Conservation (phyloP, 768 basidiomycete species). For the Butyriboletus loyo region DNA sequence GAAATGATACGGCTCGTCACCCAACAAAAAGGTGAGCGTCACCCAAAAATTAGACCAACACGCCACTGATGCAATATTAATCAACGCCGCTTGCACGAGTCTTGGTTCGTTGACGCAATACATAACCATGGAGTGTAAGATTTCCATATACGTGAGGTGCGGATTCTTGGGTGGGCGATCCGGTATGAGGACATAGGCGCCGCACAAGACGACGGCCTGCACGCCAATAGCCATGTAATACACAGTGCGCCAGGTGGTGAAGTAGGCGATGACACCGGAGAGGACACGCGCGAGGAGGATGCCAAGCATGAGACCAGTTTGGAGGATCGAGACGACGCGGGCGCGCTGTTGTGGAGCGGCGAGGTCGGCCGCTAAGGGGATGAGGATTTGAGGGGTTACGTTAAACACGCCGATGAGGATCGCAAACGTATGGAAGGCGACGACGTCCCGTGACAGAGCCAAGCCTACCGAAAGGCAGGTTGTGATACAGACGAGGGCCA, state of each 20-base stretch:
- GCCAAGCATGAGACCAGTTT: slow-evolving; percentile 29
- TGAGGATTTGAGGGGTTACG: slow-evolving; percentile 37
- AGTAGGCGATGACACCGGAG: slow-evolving; percentile 41
- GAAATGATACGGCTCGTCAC: slow-evolving; percentile 38
- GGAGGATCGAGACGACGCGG: slow-evolving; percentile 31
- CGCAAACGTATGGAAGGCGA: slow-evolving; percentile 33
- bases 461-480: slow-evolving; percentile 39
- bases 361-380: slow-evolving; percentile 46
- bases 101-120: slow-evolving; percentile 40
- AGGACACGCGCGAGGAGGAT: slow-evolving; percentile 32
- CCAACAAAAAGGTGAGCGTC: slow-evolving; percentile 46
- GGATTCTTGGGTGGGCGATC: slow-evolving; percentile 41
- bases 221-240: slow-evolving; percentile 42
- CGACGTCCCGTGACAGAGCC: slow-evolving; percentile 34
- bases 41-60: slow-evolving; percentile 38
- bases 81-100: slow-evolving; percentile 35
- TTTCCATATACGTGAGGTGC: slow-evolving; percentile 33
- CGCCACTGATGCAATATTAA: slow-evolving; percentile 28
- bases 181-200: slow-evolving; percentile 35
- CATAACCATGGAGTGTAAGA: slow-evolving; percentile 39
- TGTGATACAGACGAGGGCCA: slow-evolving; percentile 34
- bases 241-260: slow-evolving; percentile 38
- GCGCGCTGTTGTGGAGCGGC: slow-evolving; percentile 29
- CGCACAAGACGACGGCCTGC: slow-evolving; percentile 27
- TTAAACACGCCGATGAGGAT: slow-evolving; percentile 39